Conservation (phyloP, 352 stramenopile genomes). For the Phytophthora hybrid region DNA sequence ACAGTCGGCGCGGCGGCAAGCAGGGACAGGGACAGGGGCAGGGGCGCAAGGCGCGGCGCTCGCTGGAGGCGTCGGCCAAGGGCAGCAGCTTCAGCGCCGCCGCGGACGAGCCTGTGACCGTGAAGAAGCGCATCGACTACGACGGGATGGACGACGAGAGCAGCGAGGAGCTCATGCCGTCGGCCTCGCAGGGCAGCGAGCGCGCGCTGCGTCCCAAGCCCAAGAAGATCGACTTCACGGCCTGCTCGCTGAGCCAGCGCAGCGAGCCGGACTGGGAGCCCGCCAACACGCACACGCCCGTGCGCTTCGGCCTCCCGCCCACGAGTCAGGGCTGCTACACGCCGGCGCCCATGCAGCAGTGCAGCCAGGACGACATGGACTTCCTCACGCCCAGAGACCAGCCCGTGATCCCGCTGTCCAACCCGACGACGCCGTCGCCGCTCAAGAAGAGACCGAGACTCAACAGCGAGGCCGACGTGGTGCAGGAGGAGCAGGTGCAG, state of each 20-base stretch:
- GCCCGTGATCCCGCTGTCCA: slow-evolving; percentile 82
- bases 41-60: slow-evolving; percentile 47
- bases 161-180: slow-evolving; percentile 46
- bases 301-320: slow-evolving; percentile 38
- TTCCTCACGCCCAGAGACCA: slow-evolving; percentile 88
- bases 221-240: slow-evolving; percentile 83
- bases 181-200: slow-evolving; percentile 26
- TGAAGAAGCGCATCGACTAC: slow-evolving; percentile 84
- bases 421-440: slow-evolving; percentile 82
- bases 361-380: slow-evolving; percentile 88
- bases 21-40: too few relatives aligned
- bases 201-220: slow-evolving; percentile 39
- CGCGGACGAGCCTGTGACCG: slow-evolving; percentile 41
- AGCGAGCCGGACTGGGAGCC: slow-evolving; percentile 81
- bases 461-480: slow-evolving; percentile 41
- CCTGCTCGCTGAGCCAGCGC: slow-evolving; percentile 62
- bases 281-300: slow-evolving; percentile 24
- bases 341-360: slow-evolving; percentile 64
- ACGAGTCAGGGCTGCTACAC: slow-evolving; percentile 50
- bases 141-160: slow-evolving; percentile 68
- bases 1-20: slow-evolving; percentile 24
- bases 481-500: slow-evolving; percentile 74
- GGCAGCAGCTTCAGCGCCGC: slow-evolving; percentile 27
- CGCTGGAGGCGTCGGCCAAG: slow-evolving; percentile 43
- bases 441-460: slow-evolving; percentile 81